A percentile compares a stretch with the other conserved stretches of the same genome.
Evolutionary conservation across 208 protist genomes (phyloP).

Genomic region (Wallacemonas rigidus): DNA sequence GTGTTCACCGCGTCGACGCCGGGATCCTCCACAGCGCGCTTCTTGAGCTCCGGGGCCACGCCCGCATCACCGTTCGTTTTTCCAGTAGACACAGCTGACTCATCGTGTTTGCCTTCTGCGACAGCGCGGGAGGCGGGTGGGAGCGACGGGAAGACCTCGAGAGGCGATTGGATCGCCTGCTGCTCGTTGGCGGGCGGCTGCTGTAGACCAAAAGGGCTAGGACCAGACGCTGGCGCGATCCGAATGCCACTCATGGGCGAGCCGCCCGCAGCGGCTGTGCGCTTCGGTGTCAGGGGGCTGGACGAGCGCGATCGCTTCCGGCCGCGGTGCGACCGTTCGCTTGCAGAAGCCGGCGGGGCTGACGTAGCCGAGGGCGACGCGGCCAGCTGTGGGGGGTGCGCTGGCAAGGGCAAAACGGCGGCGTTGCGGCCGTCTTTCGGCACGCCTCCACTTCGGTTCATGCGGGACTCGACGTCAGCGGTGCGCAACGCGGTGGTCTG

Average conservation of each 20-base stretch:
- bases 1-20: too few relatives aligned
- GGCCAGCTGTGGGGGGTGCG: too few relatives aligned
- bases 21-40: too few relatives aligned
- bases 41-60: too few relatives aligned
- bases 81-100: background rate
- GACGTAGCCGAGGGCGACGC: too few relatives aligned
- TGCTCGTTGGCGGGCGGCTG: constrained; percentile 20
- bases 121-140: background rate
- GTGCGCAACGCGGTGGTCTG: background rate
- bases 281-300: constrained; percentile 45
- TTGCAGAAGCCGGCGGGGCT: background rate
- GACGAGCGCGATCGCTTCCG: constrained; percentile 57
- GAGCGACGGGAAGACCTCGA: constrained; percentile 4
- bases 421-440: background rate
- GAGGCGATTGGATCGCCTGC: constrained; percentile 17
- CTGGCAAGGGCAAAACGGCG: too few relatives aligned
- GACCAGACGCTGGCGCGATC: constrained; percentile 28
- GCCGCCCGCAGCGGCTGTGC: constrained; percentile 26
- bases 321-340: background rate
- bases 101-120: background rate
- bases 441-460: background rate
- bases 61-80: too few relatives aligned
- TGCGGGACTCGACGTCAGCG: background rate
- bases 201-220: constrained; percentile 36
- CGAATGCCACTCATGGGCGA: constrained; percentile 40